phyloP scores from a whole-genome alignment of 2,329 filamentous ascomycete genomes.

The Monilinia fructicola region DNA sequence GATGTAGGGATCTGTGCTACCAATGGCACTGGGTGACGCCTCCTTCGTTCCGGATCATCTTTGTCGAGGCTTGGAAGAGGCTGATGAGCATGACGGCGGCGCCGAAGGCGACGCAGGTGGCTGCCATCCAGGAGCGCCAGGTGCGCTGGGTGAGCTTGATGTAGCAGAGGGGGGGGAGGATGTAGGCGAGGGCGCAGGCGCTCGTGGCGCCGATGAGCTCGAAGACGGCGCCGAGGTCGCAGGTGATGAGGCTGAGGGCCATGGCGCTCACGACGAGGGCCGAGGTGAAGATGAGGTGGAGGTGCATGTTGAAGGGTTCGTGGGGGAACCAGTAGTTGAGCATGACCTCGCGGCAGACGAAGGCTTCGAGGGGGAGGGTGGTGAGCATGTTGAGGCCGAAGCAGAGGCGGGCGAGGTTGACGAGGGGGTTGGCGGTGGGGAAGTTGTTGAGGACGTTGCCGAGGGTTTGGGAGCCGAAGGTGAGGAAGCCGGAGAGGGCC shows the following conservation, averaged over 20 bases:
- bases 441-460: constrained; percentile 99
- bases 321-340: constrained; percentile 72
- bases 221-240: constrained; percentile 91
- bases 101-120: constrained; percentile 75
- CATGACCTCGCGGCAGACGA: constrained; percentile 97
- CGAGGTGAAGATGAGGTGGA: constrained; percentile 82
- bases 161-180: constrained; percentile 91
- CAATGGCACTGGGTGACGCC: constrained; percentile 34
- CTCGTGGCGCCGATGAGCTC: constrained; percentile 95
- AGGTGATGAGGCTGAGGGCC: constrained; percentile 77
- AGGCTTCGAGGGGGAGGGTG: constrained; percentile 91
- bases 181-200: constrained; percentile 91
- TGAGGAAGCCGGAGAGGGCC: constrained; percentile 86
- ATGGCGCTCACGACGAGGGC: constrained; percentile 77
- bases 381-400: constrained; percentile 99
- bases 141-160: constrained; percentile 82
- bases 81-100: constrained; percentile 77
- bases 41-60: constrained; percentile 52
- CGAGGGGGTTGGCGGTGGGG: constrained; percentile 82
- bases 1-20: neutral
- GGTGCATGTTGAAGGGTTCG: constrained; percentile 69
- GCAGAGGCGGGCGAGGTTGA: constrained; percentile 90
- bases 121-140: constrained; percentile 71
- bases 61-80: constrained; percentile 67
- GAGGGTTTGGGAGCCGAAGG: constrained; percentile 85